A percentile compares a stretch with the other conserved stretches of the same genome.
These are phyloP conservation scores for Monilinia fructicola DNA, from an alignment of 2,329 filamentous ascomycete species.

Conservation along the genomic window DNA sequence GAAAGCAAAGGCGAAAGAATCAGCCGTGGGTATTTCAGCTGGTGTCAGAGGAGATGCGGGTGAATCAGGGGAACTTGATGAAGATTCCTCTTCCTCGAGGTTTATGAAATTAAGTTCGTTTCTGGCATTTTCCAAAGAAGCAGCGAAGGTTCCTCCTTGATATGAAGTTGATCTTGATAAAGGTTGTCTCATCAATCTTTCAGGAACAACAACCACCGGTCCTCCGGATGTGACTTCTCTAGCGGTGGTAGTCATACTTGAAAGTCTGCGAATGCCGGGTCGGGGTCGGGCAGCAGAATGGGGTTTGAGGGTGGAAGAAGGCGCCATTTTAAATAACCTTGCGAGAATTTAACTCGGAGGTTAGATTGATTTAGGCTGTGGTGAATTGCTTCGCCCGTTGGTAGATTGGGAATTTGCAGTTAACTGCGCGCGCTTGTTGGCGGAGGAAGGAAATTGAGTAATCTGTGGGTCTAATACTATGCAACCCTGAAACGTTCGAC, in stretches of 20 bases:
- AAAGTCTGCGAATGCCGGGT: slow-evolving; percentile 39
- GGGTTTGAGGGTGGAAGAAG: slow-evolving; percentile 15
- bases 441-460: not conserved
- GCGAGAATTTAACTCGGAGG: not conserved
- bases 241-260: slow-evolving; percentile 41
- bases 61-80: slow-evolving; percentile 34
- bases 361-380: not conserved
- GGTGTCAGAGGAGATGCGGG: slow-evolving; percentile 39
- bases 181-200: slow-evolving; percentile 35
- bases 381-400: slow-evolving; percentile 16
- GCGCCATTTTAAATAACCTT: slow-evolving; percentile 18
- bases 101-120: slow-evolving; percentile 39
- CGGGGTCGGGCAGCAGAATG: slow-evolving; percentile 32
- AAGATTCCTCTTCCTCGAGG: slow-evolving; percentile 38
- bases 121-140: slow-evolving; percentile 41
- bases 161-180: slow-evolving; percentile 32
- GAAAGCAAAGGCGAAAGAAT: slow-evolving; percentile 75
- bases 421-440: slow-evolving; percentile 17
- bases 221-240: slow-evolving; percentile 38
- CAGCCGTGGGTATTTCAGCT: slow-evolving; percentile 44
- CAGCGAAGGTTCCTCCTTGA: slow-evolving; percentile 39
- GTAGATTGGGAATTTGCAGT: not conserved
- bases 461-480: not conserved
- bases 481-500: slow-evolving; percentile 9
- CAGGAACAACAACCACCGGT: slow-evolving; percentile 41